Conservation (phyloP, 148 eudicot species). For the Amaranthus cruentus region DNA sequence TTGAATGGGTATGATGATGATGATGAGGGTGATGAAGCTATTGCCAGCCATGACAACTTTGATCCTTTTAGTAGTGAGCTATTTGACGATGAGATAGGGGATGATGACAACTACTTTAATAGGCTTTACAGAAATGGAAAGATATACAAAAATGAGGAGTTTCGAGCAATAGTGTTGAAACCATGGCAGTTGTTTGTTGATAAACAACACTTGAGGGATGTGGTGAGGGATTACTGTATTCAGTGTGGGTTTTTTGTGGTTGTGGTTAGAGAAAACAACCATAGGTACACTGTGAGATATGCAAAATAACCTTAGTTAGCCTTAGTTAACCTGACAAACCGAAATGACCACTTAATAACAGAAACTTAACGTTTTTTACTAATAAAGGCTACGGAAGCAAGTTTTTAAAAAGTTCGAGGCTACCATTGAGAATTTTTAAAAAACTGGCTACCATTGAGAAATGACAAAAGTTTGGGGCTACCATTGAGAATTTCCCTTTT, state of each 20-base stretch:
- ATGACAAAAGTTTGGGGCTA: too few species aligned
- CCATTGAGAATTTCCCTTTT: too few species aligned
- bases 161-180: not conserved
- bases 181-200: not conserved
- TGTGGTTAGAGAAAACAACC: not conserved
- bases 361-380: too few species aligned
- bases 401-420: too few species aligned
- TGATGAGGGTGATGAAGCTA: too few species aligned
- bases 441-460: too few species aligned
- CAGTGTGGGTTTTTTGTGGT: not conserved
- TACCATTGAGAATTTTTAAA: too few species aligned
- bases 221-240: conserved; percentile 3
- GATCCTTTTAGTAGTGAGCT: not conserved
- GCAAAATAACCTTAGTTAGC: too few species aligned
- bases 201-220: conserved; percentile 5
- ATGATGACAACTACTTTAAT: not conserved
- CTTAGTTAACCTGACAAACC: too few species aligned
- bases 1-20: not conserved
- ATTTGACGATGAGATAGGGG: not conserved
- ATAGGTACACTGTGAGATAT: not conserved
- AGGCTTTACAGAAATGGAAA: conserved; percentile 1
- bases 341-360: too few species aligned
- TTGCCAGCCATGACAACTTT: not conserved
- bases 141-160: not conserved
- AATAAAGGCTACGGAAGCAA: too few species aligned